phyloP scores from a whole-genome alignment of 331 rosid species.

The Malus hybrid region DNA sequence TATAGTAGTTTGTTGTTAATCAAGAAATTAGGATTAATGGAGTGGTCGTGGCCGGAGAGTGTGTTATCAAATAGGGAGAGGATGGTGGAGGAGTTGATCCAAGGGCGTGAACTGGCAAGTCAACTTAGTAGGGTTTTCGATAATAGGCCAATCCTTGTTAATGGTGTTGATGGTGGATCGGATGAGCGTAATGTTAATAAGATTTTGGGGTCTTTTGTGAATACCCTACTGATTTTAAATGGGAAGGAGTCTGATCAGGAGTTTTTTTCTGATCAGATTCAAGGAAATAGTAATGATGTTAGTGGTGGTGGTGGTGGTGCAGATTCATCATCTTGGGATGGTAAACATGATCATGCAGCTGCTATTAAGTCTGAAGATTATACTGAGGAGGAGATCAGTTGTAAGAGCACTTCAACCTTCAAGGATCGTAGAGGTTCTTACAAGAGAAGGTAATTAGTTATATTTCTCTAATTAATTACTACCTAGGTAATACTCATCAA shows the following conservation, averaged over 20 bases:
- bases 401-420: conserved; percentile 9
- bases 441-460: conserved; percentile 40
- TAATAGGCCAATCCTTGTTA: background rate
- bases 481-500: background rate
- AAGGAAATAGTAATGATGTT: background rate
- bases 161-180: background rate
- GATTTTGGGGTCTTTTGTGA: conserved; percentile 39
- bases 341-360: background rate
- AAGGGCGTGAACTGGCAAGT: conserved; percentile 37
- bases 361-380: conserved; percentile 25
- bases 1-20: background rate
- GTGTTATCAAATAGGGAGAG: background rate
- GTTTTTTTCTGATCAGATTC: background rate
- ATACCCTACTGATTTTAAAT: conserved; percentile 29
- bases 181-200: conserved; percentile 25
- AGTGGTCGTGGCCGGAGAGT: conserved; percentile 8
- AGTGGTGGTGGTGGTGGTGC: background rate
- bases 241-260: background rate
- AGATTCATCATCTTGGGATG: conserved; percentile 7
- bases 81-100: conserved; percentile 32
- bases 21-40: conserved; percentile 17
- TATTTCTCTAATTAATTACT: background rate
- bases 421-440: conserved; percentile 41
- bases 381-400: conserved; percentile 30
- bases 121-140: conserved; percentile 26